Evolutionary conservation across 768 basidiomycete genomes (phyloP).

Genomic region (Trametes elegans): DNA sequence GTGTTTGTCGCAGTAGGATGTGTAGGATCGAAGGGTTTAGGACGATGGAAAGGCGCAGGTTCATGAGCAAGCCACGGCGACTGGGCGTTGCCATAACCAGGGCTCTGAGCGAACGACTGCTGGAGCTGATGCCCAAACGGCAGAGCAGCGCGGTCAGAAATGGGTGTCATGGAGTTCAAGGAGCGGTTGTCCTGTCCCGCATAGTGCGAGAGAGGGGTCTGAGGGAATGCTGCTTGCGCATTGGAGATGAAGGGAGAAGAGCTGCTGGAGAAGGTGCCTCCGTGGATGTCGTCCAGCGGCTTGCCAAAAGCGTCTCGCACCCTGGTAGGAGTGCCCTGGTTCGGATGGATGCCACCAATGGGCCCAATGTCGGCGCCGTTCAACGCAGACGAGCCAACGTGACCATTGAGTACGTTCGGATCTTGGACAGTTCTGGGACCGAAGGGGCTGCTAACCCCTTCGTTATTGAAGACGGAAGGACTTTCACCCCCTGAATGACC

Average conservation of each 20-base stretch:
- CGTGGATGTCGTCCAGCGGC: constrained; percentile 16
- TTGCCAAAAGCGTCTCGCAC: constrained; percentile 22
- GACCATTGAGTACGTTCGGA: constrained; percentile 7
- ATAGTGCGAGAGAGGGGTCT: constrained; percentile 18
- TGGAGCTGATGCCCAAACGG: constrained; percentile 18
- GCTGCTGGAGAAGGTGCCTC: constrained; percentile 19
- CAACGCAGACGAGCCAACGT: constrained; percentile 5
- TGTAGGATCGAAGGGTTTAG: constrained; percentile 42
- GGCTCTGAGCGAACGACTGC: constrained; percentile 19
- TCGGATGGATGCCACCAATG: constrained; percentile 16
- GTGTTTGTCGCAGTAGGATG: constrained; percentile 44
- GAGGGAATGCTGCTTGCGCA: constrained; percentile 23
- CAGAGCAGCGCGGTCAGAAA: constrained; percentile 21
- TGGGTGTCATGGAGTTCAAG: constrained; percentile 22
- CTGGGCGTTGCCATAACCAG: constrained; percentile 8
- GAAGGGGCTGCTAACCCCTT: constrained; percentile 1
- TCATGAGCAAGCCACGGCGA: constrained; percentile 25
- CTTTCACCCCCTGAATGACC: background rate
- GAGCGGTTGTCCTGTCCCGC: constrained; percentile 21
- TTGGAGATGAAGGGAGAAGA: constrained; percentile 17
- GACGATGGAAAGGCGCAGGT: constrained; percentile 25
- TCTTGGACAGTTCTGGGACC: constrained; percentile 3
- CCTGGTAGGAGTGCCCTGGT: constrained; percentile 18
- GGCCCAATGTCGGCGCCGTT: constrained; percentile 15
- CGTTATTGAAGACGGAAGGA: constrained; percentile 6